These are phyloP conservation scores for Ceratocystis cubensis DNA, from an alignment of 2,329 filamentous ascomycete species.

Conservation along the genomic window DNA sequence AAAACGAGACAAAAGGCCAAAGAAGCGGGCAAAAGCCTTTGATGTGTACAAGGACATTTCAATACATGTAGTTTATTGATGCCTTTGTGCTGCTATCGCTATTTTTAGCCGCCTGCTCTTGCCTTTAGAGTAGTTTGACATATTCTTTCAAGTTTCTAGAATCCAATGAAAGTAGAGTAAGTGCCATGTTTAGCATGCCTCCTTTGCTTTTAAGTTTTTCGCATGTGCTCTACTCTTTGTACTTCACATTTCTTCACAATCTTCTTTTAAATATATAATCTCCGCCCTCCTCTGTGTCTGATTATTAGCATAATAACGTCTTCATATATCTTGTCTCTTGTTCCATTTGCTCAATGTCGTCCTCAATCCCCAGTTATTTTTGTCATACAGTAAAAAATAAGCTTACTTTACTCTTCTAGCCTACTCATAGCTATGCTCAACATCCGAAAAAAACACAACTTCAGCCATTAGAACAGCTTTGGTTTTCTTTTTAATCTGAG, in stretches of 20 bases:
- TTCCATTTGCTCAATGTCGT: too few species aligned
- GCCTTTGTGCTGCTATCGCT: background rate
- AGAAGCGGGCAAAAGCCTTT: background rate
- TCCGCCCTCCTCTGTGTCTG: background rate
- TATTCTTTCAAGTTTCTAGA: conserved; percentile 2
- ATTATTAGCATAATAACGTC: too few species aligned
- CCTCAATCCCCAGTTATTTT: too few species aligned
- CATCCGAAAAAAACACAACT: too few species aligned
- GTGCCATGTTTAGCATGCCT: background rate
- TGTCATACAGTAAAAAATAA: too few species aligned
- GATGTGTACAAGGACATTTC: background rate
- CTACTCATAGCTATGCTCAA: too few species aligned
- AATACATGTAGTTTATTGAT: background rate
- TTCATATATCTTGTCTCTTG: too few species aligned
- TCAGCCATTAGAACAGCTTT: background rate
- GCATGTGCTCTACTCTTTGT: background rate
- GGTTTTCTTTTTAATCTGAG: background rate
- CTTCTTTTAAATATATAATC: background rate
- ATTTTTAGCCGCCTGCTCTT: background rate
- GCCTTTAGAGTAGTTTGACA: background rate
- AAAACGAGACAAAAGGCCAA: background rate
- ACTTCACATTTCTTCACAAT: background rate
- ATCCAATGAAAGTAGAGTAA: background rate
- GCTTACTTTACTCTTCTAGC: too few species aligned
- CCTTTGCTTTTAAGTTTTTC: background rate